Base-by-base conservation (phyloP, 2,329 filamentous ascomycete genomes). In the Ophiostoma populinum region DNA sequence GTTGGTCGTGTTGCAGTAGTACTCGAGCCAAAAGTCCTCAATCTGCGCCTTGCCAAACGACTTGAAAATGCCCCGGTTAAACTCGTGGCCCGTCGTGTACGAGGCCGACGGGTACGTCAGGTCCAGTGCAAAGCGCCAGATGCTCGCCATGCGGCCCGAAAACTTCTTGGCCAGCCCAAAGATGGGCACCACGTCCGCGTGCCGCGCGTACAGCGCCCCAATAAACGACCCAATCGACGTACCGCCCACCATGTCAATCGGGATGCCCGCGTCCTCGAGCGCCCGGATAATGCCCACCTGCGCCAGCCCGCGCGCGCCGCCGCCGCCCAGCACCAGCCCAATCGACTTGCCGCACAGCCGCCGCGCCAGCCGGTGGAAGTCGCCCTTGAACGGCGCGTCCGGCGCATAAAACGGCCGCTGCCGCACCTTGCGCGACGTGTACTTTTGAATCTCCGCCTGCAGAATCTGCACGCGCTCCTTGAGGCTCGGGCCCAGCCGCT, bases 1-100 rank as follows among this genome's bases (percentile, higher is more conserved):
- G 55, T 95, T 98, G 24, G 92, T 98, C 1, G 90, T 95, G 57
- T 98, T 98, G 67, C 92, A 98, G 59, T 98, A 98, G 53, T 83
- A 98, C 46, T 93, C 85, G 9, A 98, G 69, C 90, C 90, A 98
- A 50, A 95, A 98, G 54, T 98, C 90, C 56, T 98, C 90, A 39
- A 98, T 95, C 51, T 95, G 90, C 8, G 82, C 81, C 49, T 94
- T 83, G 11, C 86, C 90, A 52, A 98, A 94, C 0, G 87, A 85
- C 56, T 98, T 98, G 70, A 94, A 98, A 44, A 98, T 94, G 26
- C 90, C 90, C 6, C 90, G 80, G 48, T 98, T 98, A 67, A 98
- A 98, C 49, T 98, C 90, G 51, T 98, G 90, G 1, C 90, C 90
- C 0, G 90, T 98, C 1, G 92, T 98, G 57, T 98, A 98, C 1